Evolutionary conservation across 2,329 filamentous ascomycete species (phyloP), one percentile per base, ranked within the genome.

Genomic region (Purpureocillium lavendulum): DNA sequence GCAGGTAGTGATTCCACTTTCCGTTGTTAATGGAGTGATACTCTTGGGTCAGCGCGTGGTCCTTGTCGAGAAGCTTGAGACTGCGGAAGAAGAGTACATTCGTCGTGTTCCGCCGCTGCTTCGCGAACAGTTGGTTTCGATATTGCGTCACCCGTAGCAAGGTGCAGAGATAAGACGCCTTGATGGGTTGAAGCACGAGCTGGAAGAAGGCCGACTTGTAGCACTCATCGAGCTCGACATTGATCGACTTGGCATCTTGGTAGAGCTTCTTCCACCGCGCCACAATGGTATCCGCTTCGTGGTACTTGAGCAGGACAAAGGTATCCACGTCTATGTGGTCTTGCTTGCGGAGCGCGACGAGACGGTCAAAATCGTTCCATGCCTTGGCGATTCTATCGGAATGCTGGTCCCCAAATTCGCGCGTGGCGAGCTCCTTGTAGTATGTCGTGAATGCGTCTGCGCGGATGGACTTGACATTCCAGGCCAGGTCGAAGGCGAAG

Each of bases 111-210:
- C 77, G 66, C 38, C 75, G 66, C 56, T 81, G 75, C 1, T 60
- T 54, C 0, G 70, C 74, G 40, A 75, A 76, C 5, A 75, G 59
- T 18, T 70, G 66, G 45, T 82, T 79, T 28, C 55, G 62, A 1
- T 61, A 69, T 13, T 60, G 59, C 1, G 58, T 65, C 11, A 71
- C 64, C 38, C 65, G 66, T 24, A 71, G 66, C 31, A 69, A 63
- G 14, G 69, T 66, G 42, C 73, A 71, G 29, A 73, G 71, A n/a
- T 69, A 65, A 2, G 69, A 75, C 3, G 77, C 75, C 29, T 73
- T 69, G 35, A 75, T 67, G 0, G 78, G 77, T 39, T 82, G 75
- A 6, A 79, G 63, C 8, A 82, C 65, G 42, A 77, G 69, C 47
- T 83, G 68, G 53, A 78, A 82, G 47, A 77, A 75, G 0, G 75